Evolutionary conservation across 345 rosid genomes (phyloP), one percentile per base, ranked within the genome.

Genomic region (Euphorbia lathyris): DNA sequence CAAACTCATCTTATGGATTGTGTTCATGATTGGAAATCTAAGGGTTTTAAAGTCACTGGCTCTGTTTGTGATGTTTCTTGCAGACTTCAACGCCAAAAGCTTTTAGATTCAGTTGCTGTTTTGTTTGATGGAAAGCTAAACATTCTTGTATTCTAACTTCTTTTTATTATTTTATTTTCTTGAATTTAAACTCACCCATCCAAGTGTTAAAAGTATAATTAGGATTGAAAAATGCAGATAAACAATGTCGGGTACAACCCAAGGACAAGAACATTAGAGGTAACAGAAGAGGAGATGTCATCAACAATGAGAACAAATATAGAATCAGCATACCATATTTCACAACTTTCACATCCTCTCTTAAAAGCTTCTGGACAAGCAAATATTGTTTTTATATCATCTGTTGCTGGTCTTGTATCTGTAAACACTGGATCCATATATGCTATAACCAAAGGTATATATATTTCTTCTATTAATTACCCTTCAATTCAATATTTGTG

Each of bases 261-360:
- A 10, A 34, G 5, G 6, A 67, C 53, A 52, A 25, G 38, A 36
- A 67, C 71, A 4, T 14, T 62, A 5, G 78, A 69, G 16, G 60
- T 29, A 34, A 48, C 50, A 2, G n/a, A 42, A 3, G 70, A 75
- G 59, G 78, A 64, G 7, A 43, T 68, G 32, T 30, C 66, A 5
- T 10, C 9, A 10, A 25, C 50, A 42, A 34, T 70, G 48, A 65
- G n/a, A 1, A 52, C 68, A 26, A 71, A 60, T 40, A 29, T 76
- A 22, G 75, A 58, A 60, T 58, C 79, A 6, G 71, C 75, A 16
- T 76, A 32, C 4, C 56, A 76, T n/a, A 1, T 71, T 29, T 4
- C 66, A 62, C 74, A 76, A 66, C 74, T 76, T 27, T 70, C 79
- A 19, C 53, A 76, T 71, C 79, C 75, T 1, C 67, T 76, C 4